Evolutionary conservation across 1,139 yeast genomes (phyloP).

Genomic region (Scheffersomyces insectosa): DNA sequence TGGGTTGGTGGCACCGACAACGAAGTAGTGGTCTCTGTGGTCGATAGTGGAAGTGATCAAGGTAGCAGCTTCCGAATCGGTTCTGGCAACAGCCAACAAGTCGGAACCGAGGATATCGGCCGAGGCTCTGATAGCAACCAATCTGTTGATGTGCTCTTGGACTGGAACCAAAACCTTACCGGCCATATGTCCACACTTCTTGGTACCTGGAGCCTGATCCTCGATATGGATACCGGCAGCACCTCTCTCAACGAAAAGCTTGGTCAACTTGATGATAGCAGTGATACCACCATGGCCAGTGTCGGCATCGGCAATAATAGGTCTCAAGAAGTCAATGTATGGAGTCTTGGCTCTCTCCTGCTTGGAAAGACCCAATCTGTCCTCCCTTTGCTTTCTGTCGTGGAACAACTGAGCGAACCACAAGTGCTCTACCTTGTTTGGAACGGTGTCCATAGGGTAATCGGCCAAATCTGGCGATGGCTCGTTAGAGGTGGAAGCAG

Average conservation of each 20-base stretch:
- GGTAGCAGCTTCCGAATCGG: conserved; percentile 97
- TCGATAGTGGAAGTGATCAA: conserved; percentile 91
- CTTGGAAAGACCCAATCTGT: conserved; percentile 61
- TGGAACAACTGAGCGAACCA: conserved; percentile 97
- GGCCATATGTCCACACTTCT: conserved; percentile 98
- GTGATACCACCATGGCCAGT: conserved; percentile 99
- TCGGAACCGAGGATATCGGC: conserved; percentile 93
- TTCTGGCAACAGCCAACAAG: conserved; percentile 86
- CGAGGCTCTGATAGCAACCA: conserved; percentile 91
- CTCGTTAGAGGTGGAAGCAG: conserved; percentile 95
- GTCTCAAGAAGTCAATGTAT: conserved; percentile 83
- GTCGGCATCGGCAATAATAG: conserved; percentile 96
- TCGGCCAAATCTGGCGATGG: conserved; percentile 99
- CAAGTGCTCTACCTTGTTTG: conserved; percentile 95
- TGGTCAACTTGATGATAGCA: conserved; percentile 92
- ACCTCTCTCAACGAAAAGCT: conserved; percentile 95
- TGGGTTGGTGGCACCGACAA: conserved; percentile 90
- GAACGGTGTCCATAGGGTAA: conserved; percentile 98
- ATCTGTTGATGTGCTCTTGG: conserved; percentile 93
- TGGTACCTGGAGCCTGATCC: conserved; percentile 98
- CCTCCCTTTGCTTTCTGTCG: conserved; percentile 94
- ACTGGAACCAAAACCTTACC: conserved; percentile 98
- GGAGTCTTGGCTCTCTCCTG: conserved; percentile 64
- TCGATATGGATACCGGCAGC: conserved; percentile 99
- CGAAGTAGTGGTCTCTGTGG: conserved; percentile 89